Evolutionary conservation across 176 grass and related monocot species (phyloP), one percentile per base, ranked within the genome.

Genomic region (Musa acuminata): DNA sequence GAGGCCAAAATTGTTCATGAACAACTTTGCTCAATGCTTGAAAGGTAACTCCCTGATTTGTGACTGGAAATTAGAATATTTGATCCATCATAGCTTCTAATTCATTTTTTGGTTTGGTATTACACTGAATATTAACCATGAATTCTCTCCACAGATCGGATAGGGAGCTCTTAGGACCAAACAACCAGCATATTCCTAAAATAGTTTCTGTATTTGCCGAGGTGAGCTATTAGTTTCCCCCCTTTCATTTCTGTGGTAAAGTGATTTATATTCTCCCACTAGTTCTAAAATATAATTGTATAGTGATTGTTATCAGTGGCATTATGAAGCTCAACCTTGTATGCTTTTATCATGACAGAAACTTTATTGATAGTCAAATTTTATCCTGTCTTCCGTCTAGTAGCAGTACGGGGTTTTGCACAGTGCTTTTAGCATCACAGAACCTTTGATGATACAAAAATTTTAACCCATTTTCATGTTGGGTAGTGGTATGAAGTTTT

Each of bases 1-100:
- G 96, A 99, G 79, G 96, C 96, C 65, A 99, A 99, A 85, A 80
- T 99, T 82, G 96, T 99, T 17, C 96, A 99, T 27, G 86, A 91
- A 71, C 91, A 89, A 24, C 88, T 99, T 64, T 95, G 91, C 77
- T 86, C 96, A 19, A 95, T 99, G 96, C 88, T 95, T 35, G 96
- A 99, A 77, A 99, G 96, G 96, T 99, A 80, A 13, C 0, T 67
- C 9, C 11, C 19, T 17, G 19, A 16, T 17, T 68, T 53, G 75
- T 62, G 54, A 81, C 35, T 24, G 2, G n/a, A 22, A 58, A 20
- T 51, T 77, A 20, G 23, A n/a, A 58, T 9, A 14, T 11, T 83
- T 49, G 7, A 23, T 9, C 25, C 62, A 12, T 2, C 4, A 24
- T 11, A 25, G 8, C 13, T 26, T 26, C 10, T 63, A 19, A 63